These are phyloP conservation scores for Geranium brycei DNA, from an alignment of 345 rosid species.

Conservation along the genomic window DNA sequence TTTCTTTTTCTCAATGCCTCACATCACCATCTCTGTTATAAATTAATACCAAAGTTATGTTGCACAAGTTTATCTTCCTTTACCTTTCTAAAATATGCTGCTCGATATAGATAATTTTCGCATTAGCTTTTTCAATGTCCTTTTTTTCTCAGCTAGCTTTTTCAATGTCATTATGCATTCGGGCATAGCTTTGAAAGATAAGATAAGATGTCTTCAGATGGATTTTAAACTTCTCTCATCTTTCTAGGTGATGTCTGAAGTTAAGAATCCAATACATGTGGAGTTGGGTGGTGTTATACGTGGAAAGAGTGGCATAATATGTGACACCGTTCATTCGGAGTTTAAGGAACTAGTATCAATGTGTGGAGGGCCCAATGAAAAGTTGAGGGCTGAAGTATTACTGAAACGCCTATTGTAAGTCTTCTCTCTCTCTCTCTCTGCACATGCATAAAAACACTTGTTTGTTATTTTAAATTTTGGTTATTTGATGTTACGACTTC, in stretches of 20 bases:
- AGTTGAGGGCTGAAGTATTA: constrained; percentile 48
- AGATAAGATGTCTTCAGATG: neutral
- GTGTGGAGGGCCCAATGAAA: constrained; percentile 76
- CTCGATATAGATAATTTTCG: neutral
- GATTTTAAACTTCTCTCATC: neutral
- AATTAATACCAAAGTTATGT: neutral
- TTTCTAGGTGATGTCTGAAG: constrained; percentile 56
- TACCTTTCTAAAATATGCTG: neutral
- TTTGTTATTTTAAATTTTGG: neutral
- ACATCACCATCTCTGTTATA: too few species aligned
- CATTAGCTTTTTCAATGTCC: neutral
- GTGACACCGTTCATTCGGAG: constrained; percentile 47
- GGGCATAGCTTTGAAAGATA: neutral
- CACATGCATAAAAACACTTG: neutral
- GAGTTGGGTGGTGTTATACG: constrained; percentile 26
- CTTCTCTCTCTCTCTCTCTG: neutral
- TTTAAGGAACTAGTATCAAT: constrained; percentile 51
- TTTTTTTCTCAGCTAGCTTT: too few species aligned
- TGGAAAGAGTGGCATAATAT: constrained; percentile 50
- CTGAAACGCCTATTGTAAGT: constrained; percentile 53
- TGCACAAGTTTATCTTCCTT: neutral
- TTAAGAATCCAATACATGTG: constrained; percentile 36
- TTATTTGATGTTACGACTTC: too few species aligned
- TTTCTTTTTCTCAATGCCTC: too few species aligned
- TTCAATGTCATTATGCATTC: neutral